These are phyloP conservation scores for Larix kaempferi DNA, from an alignment of 75 land plant genomes.

Conservation along the genomic window DNA sequence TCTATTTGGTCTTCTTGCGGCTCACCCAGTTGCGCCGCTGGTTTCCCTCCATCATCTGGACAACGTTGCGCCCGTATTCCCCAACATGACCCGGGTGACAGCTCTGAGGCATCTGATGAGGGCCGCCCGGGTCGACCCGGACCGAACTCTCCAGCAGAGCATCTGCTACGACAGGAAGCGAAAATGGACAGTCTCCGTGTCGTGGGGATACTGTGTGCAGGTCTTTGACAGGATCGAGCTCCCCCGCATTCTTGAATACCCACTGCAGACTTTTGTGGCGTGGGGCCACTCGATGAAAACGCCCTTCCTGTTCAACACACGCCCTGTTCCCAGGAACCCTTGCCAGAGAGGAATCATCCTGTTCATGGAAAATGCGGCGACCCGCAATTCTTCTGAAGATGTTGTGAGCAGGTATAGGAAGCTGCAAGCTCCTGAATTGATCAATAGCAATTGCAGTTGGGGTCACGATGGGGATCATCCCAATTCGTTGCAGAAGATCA, in stretches of 20 bases:
- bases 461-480: neutral
- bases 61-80: conserved; percentile 56
- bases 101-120: conserved; percentile 50
- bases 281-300: conserved; percentile 38
- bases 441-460: neutral
- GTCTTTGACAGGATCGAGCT: conserved; percentile 46
- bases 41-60: conserved; percentile 87
- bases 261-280: conserved; percentile 54
- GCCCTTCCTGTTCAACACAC: conserved; percentile 51
- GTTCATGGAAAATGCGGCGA: conserved; percentile 35
- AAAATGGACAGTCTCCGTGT: conserved; percentile 59
- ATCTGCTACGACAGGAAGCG: conserved; percentile 54
- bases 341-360: conserved; percentile 60
- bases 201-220: conserved; percentile 73
- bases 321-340: conserved; percentile 32
- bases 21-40: conserved; percentile 66
- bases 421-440: neutral
- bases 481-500: neutral
- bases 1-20: conserved; percentile 57
- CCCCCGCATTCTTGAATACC: conserved; percentile 41
- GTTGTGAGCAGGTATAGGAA: too few species aligned
- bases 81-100: conserved; percentile 37
- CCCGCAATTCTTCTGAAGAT: neutral
- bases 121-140: conserved; percentile 43
- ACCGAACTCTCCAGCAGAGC: conserved; percentile 62